phyloP scores from a whole-genome alignment of 2,329 filamentous ascomycete genomes.

The Neospermospora avenae region DNA sequence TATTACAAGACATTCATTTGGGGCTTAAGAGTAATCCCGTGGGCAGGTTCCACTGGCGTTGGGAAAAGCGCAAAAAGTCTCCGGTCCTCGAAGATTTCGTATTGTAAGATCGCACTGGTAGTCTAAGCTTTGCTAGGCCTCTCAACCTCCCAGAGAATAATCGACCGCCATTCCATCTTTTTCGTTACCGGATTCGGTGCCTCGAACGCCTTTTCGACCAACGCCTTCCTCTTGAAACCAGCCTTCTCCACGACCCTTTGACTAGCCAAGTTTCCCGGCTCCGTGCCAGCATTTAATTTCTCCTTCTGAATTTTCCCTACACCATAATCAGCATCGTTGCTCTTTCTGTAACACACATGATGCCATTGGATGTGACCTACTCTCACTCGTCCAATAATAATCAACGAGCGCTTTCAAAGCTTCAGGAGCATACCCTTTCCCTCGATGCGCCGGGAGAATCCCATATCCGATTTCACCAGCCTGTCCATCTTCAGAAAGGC shows the following conservation, averaged over 20 bases:
- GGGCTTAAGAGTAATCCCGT: too few species aligned
- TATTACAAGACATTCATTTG: too few species aligned
- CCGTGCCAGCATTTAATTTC: constrained; percentile 7
- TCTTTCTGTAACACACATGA: background rate
- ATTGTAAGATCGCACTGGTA: too few species aligned
- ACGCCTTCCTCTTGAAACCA: constrained; percentile 9
- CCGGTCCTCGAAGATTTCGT: too few species aligned
- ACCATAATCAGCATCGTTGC: background rate
- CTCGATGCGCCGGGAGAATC: constrained; percentile 18
- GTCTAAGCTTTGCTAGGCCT: constrained; percentile 7
- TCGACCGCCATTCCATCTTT: constrained; percentile 1
- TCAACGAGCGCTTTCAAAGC: constrained; percentile 14
- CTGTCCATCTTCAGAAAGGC: constrained; percentile 1
- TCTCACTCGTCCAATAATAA: constrained; percentile 11
- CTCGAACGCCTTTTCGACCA: constrained; percentile 7
- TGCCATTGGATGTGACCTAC: background rate
- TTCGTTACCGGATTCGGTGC: constrained; percentile 1
- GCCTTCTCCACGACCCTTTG: constrained; percentile 16
- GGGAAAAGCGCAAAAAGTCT: too few species aligned
- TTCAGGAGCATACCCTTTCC: constrained; percentile 20
- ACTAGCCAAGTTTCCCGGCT: constrained; percentile 11
- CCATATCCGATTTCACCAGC: constrained; percentile 17
- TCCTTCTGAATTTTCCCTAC: constrained; percentile 12
- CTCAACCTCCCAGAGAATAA: constrained; percentile 8
- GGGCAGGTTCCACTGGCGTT: too few species aligned